phyloP scores from a whole-genome alignment of 768 basidiomycete genomes.

The Lactarius psammicola region DNA sequence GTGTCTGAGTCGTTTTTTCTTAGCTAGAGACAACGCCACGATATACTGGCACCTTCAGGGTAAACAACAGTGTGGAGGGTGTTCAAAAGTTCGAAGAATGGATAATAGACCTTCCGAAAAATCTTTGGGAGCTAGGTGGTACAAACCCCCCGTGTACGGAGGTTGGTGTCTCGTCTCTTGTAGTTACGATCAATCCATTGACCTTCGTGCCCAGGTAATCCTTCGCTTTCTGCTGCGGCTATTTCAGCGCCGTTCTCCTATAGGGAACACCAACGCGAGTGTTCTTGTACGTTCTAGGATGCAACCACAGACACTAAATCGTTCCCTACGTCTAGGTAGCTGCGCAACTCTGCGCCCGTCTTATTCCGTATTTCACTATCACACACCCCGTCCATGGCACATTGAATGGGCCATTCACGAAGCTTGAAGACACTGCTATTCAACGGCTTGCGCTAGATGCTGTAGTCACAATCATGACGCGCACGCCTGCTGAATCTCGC shows the following conservation, averaged over 20 bases:
- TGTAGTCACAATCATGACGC: constrained; percentile 38
- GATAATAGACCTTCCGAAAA: constrained; percentile 73
- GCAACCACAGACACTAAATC: constrained; percentile 18
- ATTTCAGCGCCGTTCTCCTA: constrained; percentile 51
- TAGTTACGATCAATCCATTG: background rate
- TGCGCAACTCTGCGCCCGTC: constrained; percentile 50
- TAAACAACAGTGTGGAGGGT: constrained; percentile 34
- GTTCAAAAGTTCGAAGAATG: constrained; percentile 53
- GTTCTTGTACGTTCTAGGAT: constrained; percentile 1
- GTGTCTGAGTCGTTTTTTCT: background rate
- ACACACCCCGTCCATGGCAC: constrained; percentile 71
- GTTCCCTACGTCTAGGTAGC: constrained; percentile 39
- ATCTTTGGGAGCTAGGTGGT: constrained; percentile 79
- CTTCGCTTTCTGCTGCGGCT: constrained; percentile 62
- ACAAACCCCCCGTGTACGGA: constrained; percentile 57
- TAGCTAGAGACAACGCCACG: constrained; percentile 61
- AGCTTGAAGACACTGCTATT: constrained; percentile 50
- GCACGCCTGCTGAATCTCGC: constrained; percentile 10
- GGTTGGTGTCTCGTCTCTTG: constrained; percentile 40
- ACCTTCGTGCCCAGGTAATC: constrained; percentile 44
- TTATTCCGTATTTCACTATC: constrained; percentile 79
- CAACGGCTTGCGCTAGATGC: constrained; percentile 66
- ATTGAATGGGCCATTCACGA: constrained; percentile 73
- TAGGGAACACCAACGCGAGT: constrained; percentile 48
- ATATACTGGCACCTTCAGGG: constrained; percentile 50